phyloP scores from a whole-genome alignment of 805 yeast species.

The Candida coleopterorum region DNA sequence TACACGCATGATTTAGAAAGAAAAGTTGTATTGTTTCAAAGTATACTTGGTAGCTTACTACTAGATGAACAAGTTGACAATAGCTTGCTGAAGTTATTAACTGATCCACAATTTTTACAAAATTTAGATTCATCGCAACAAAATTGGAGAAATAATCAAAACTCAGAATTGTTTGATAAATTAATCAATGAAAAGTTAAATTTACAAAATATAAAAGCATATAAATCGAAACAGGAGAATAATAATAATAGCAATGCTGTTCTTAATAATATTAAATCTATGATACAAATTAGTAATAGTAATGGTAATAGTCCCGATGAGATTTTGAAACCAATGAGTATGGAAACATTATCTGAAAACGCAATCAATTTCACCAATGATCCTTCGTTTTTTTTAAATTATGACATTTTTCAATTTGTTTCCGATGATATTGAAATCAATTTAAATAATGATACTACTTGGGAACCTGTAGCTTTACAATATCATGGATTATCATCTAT shows the following conservation, averaged over 20 bases:
- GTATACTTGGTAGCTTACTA: constrained; percentile 7
- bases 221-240: constrained; percentile 3
- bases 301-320: no score
- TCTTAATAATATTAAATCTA: neutral
- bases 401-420: constrained; percentile 16
- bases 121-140: constrained; percentile 4
- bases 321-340: neutral
- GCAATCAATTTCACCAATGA: constrained; percentile 10
- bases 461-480: constrained; percentile 18
- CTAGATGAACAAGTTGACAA: neutral
- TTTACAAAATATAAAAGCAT: neutral
- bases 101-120: neutral
- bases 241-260: neutral
- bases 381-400: constrained; percentile 13
- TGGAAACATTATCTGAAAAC: neutral
- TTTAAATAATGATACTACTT: constrained; percentile 4
- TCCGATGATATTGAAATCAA: constrained; percentile 13
- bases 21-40: constrained; percentile 15
- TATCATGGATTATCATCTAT: constrained; percentile 17
- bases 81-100: neutral
- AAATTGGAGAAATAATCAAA: neutral
- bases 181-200: constrained; percentile 8
- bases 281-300: no score
- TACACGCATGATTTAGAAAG: constrained; percentile 18
- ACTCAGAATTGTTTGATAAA: constrained; percentile 9